These are phyloP conservation scores for Alternaria gansuensis DNA, from an alignment of 2,329 filamentous ascomycete species.

Conservation along the genomic window DNA sequence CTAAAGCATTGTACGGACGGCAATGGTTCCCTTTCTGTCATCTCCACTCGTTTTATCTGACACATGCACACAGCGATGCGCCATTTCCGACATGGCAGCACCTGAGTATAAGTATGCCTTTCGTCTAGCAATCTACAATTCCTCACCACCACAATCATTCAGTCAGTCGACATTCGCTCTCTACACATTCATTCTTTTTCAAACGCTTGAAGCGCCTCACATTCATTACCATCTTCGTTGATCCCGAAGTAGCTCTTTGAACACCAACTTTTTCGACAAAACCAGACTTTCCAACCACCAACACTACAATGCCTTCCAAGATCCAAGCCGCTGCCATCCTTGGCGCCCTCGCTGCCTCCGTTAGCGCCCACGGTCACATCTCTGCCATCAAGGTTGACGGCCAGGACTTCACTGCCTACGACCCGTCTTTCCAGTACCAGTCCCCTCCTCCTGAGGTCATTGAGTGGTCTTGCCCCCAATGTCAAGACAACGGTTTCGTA, in stretches of 20 bases:
- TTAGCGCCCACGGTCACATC: constrained; percentile 58
- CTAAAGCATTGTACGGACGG: constrained; percentile 26
- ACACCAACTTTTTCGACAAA: constrained; percentile 21
- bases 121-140: constrained; percentile 3
- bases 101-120: constrained; percentile 28
- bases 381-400: constrained; percentile 58
- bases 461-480: constrained; percentile 63
- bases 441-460: constrained; percentile 52
- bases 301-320: constrained; percentile 41
- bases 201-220: constrained; percentile 40
- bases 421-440: constrained; percentile 53
- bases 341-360: constrained; percentile 50
- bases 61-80: constrained; percentile 19
- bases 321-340: constrained; percentile 45
- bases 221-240: constrained; percentile 40
- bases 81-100: constrained; percentile 16
- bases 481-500: constrained; percentile 64
- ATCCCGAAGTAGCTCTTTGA: constrained; percentile 34
- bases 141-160: constrained; percentile 18
- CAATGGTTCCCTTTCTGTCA: constrained; percentile 20
- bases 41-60: constrained; percentile 17
- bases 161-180: constrained; percentile 18
- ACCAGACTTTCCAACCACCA: constrained; percentile 16
- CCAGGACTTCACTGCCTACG: constrained; percentile 56
- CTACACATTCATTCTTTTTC: constrained; percentile 39